phyloP scores from a whole-genome alignment of 2,329 filamentous ascomycete species.

The Clathrospora elynae region DNA sequence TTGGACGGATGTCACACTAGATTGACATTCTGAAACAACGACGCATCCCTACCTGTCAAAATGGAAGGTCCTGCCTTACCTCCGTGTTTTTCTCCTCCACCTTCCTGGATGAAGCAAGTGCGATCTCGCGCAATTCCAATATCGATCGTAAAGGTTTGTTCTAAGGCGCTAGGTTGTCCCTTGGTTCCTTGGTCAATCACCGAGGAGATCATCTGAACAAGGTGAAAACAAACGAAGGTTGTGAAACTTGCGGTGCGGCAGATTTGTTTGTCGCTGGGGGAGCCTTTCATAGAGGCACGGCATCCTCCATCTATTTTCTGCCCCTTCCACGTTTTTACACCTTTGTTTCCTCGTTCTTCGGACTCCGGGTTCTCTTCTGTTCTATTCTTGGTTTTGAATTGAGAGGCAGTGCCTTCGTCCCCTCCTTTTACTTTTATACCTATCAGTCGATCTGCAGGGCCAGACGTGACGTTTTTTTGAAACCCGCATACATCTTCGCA shows the following conservation, averaged over 20 bases:
- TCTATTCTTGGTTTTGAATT: conserved; percentile 1
- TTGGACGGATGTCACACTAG: conserved; percentile 11
- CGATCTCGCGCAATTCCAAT: conserved; percentile 9
- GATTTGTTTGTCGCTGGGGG: too few relatives aligned
- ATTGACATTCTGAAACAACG: conserved; percentile 14
- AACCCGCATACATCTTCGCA: conserved; percentile 14
- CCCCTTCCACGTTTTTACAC: conserved; percentile 17
- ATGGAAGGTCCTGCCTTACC: conserved; percentile 4
- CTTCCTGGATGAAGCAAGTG: conserved; percentile 16
- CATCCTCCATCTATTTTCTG: conserved; percentile 17
- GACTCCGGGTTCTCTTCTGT: background rate
- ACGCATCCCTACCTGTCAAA: conserved; percentile 4
- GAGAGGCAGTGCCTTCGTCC: conserved; percentile 25
- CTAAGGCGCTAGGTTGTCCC: conserved; percentile 4
- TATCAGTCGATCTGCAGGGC: conserved; percentile 22
- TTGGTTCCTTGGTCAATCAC: conserved; percentile 5
- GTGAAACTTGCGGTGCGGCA: conserved; percentile 37
- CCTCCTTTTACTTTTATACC: conserved; percentile 18
- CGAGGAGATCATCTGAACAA: too few relatives aligned
- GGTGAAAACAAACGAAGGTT: too few relatives aligned
- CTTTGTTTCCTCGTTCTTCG: background rate
- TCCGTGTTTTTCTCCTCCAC: conserved; percentile 4
- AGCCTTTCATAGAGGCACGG: too few relatives aligned
- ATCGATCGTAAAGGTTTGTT: conserved; percentile 10
- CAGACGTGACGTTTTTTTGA: conserved; percentile 19